Conservation (phyloP, 2,329 filamentous ascomycete genomes). For the Aspergillus bombycis region DNA sequence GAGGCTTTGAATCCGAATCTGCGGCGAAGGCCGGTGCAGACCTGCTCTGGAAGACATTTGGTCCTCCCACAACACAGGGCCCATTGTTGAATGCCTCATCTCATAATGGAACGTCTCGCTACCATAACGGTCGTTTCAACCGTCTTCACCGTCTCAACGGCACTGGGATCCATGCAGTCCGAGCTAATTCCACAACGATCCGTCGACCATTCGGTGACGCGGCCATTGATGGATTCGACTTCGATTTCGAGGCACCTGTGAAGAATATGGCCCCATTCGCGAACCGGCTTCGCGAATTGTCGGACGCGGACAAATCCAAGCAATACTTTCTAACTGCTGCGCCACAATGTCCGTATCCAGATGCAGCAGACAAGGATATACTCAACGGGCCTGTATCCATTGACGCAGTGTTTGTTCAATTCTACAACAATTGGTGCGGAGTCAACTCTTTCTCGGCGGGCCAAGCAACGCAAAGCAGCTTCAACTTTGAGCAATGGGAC, state of each 20-base stretch:
- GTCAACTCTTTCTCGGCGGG: conserved; percentile 55
- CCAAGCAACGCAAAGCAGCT: conserved; percentile 53
- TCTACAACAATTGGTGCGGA: conserved; percentile 72
- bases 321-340: conserved; percentile 65
- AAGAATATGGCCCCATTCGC: conserved; percentile 66
- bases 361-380: conserved; percentile 61
- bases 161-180: background rate
- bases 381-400: conserved; percentile 59
- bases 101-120: background rate
- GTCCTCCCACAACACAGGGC: conserved; percentile 46
- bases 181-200: conserved; percentile 35
- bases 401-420: conserved; percentile 67
- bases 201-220: conserved; percentile 69
- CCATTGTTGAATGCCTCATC: background rate
- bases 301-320: conserved; percentile 57
- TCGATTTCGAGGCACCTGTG: conserved; percentile 69
- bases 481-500: conserved; percentile 68
- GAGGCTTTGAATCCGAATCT: conserved; percentile 61
- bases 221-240: conserved; percentile 74
- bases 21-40: conserved; percentile 62
- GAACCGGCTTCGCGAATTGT: conserved; percentile 57
- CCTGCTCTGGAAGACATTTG: conserved; percentile 72
- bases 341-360: conserved; percentile 70
- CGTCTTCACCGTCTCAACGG: background rate
- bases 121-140: background rate